Percentiles rank a stretch among this genome's conserved stretches.
phyloP scores from a whole-genome alignment of 1,139 yeast genomes.

The Yamadazyma buinensis region DNA sequence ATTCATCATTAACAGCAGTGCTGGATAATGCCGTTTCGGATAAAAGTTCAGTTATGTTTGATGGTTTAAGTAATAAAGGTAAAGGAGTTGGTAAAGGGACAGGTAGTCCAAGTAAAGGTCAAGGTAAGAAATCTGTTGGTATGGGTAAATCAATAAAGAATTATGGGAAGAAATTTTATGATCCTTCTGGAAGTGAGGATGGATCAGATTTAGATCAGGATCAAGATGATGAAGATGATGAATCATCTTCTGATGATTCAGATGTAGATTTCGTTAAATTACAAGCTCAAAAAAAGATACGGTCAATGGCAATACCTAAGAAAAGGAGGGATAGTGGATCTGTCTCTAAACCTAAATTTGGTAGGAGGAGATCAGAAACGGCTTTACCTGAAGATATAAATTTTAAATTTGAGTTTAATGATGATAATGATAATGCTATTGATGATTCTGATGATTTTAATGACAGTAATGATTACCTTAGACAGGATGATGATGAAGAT shows the following conservation, averaged over 20 bases:
- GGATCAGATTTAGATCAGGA: slow-evolving; percentile 19
- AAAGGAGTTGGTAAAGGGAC: not conserved
- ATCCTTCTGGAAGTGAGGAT: slow-evolving; percentile 3
- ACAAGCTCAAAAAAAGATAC: slow-evolving; percentile 63
- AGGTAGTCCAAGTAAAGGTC: slow-evolving; percentile 11
- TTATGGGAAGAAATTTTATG: slow-evolving; percentile 9
- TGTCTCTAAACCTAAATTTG: slow-evolving; percentile 25
- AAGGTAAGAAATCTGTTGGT: slow-evolving; percentile 8
- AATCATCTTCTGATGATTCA: slow-evolving; percentile 50
- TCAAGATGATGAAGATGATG: slow-evolving; percentile 26
- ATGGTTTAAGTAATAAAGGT: not conserved
- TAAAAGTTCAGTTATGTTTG: slow-evolving; percentile 7
- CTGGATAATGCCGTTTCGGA: slow-evolving; percentile 30
- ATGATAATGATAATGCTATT: slow-evolving; percentile 19
- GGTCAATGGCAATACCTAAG: slow-evolving; percentile 40
- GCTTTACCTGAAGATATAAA: slow-evolving; percentile 49
- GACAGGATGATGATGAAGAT: slow-evolving; percentile 50
- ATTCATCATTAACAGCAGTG: slow-evolving; percentile 40
- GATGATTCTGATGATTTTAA: slow-evolving; percentile 17
- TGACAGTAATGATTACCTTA: slow-evolving; percentile 14
- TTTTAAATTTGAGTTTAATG: slow-evolving; percentile 56
- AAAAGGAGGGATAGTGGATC: slow-evolving; percentile 15
- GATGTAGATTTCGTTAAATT: slow-evolving; percentile 68
- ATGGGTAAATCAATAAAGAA: slow-evolving; percentile 9
- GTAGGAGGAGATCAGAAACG: slow-evolving; percentile 38